Evolutionary conservation across 2,329 filamentous ascomycete species (phyloP), one percentile per base, ranked within the genome.

Genomic region (Trichophyton verrucosum): DNA sequence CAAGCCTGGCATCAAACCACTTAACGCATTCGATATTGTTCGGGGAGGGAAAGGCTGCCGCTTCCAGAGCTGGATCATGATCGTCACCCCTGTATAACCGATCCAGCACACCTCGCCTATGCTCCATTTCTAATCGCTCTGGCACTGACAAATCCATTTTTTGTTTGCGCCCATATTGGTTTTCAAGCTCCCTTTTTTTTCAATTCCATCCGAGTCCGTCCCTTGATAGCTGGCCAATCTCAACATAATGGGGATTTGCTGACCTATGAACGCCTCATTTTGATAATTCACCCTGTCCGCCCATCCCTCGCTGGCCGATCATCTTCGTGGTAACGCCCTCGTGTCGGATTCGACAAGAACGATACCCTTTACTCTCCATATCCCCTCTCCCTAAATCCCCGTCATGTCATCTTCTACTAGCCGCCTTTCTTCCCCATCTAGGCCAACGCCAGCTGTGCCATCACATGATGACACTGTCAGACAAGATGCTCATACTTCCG

Each of bases 391-490:
- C 20, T 13, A 55, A 36, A 36, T 22, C 56, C 24, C 60, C 60
- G 17, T 20, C 40, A 51, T 61, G 47, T 22, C 56, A 8, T 55
- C 24, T 13, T 47, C 56, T 47, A 40, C 53, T 17, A 40, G 17
- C 30, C 46, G 53, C 27, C 53, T 58, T 47, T 60, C 44, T 20
- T 47, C 60, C 58, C 24, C 60, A 47, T 57, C 53, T 44, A 57
- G 62, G 46, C 60, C 51, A 20, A n/a, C 51, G 51, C 51, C 51
- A 55, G 20, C 51, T 17, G 51, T 11, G 24, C 51, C 30, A 30
- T 60, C 36, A 47, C 40, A 22, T 49, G 44, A 49, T 59, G 36
- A 30, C 38, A 42, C 44, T 49, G 57, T 40, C 42, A 59, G 33
- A 33, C 57, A 59, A 27, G 27, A 59, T 20, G 20, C 22, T 46